Base-by-base conservation (phyloP, 305 asterid genomes). In the Euphrasia arctica region DNA sequence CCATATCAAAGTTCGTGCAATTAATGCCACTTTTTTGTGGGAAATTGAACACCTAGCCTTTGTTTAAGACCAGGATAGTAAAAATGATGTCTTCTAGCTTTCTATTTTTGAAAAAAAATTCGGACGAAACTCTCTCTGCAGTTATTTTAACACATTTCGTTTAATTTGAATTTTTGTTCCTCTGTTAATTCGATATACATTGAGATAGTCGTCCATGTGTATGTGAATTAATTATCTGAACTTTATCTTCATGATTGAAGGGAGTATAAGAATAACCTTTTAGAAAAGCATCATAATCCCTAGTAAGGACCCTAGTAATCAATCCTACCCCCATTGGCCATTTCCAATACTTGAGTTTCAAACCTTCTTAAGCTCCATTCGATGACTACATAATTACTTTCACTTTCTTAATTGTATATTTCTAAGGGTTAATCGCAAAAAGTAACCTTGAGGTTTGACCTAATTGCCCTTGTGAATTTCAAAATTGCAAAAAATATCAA, bases 241-340 rank as follows among this genome's bases (percentile, higher is more conserved):
- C 58, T 58, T 48, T 31, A 10, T 43, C 54, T n/a, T 52, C 8
- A 3, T 54, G 52, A 43, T 13, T 15, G 25, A 31, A 32, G 63
- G 43, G 47, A 50, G 5, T 49, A 62, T 49, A 54, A 49, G 58
- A 64, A 18, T 32, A n/a, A 28, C 14, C 49, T 48, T 47, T 47
- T 28, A 12, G 39, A 52, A 25, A 47, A 32, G 4, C 39, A 32
- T 2, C 39, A 32, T 32, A 4, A 4, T 32, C 39, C 39, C 4
- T 32, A 2, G 39, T 18, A 18, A 18, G 22, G 22, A 18, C 22
- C 22, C 22, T 32, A 32, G 39, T 3, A 32, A 32, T 32, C 39
- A 32, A 32, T 32, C 39, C 39, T 32, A 32, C 1, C 39, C 39
- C n/a, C n/a, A n/a, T n/a, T n/a, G n/a, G n/a, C n/a, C 5, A 4